These are phyloP conservation scores for Fusarium sp. DNA, from an alignment of 2,329 filamentous ascomycete genomes.

Conservation along the genomic window DNA sequence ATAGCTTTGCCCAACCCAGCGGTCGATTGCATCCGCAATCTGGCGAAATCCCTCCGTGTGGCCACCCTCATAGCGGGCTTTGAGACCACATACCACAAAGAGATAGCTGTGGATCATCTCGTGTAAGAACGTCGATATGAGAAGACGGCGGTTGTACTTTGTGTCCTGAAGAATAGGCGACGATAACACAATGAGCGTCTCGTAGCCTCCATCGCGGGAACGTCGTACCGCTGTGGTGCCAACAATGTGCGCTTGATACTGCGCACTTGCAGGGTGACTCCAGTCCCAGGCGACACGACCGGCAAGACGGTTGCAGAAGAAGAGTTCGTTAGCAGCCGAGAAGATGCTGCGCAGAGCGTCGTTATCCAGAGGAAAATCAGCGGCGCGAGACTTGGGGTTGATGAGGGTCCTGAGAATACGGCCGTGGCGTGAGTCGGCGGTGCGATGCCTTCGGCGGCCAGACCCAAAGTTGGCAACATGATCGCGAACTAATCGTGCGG, in stretches of 20 bases:
- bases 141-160: constrained; percentile 67
- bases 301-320: constrained; percentile 67
- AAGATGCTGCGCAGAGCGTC: constrained; percentile 68
- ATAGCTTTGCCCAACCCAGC: constrained; percentile 67
- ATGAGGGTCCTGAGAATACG: constrained; percentile 70
- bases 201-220: constrained; percentile 61
- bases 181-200: constrained; percentile 72
- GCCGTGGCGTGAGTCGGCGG: constrained; percentile 63
- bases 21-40: constrained; percentile 70
- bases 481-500: constrained; percentile 60
- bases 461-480: constrained; percentile 55
- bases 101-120: constrained; percentile 76
- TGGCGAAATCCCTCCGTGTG: constrained; percentile 69
- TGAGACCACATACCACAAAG: constrained; percentile 70
- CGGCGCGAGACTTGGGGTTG: constrained; percentile 57
- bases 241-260: constrained; percentile 67
- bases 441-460: constrained; percentile 53
- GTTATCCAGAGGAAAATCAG: constrained; percentile 66
- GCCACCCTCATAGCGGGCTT: constrained; percentile 65
- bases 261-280: constrained; percentile 61
- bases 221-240: constrained; percentile 70
- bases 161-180: constrained; percentile 66
- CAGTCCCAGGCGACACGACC: constrained; percentile 72
- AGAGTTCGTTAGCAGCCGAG: constrained; percentile 69
- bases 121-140: constrained; percentile 74